phyloP scores from a whole-genome alignment of 1,284 basidiomycete genomes.

The Puccinia hordei region DNA sequence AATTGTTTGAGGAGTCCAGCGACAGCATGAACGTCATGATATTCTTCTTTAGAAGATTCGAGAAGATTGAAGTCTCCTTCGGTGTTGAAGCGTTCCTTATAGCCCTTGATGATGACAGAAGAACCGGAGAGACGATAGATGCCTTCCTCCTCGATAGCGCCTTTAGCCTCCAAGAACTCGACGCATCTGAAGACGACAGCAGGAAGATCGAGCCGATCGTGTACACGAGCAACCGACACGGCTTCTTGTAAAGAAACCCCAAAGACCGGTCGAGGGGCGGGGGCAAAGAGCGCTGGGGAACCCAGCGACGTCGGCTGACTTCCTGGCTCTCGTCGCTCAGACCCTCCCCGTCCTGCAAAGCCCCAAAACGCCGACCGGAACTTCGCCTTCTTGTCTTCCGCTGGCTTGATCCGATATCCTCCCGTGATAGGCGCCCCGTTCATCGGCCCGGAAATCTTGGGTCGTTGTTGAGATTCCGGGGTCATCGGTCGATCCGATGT shows the following conservation, averaged over 20 bases:
- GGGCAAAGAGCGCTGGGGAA: slow-evolving; percentile 63
- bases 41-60: slow-evolving; percentile 70
- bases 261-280: slow-evolving; percentile 76
- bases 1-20: slow-evolving; percentile 87
- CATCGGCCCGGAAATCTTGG: slow-evolving; percentile 85
- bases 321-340: not conserved
- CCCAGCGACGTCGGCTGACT: no score
- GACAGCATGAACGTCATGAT: slow-evolving; percentile 92
- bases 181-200: slow-evolving; percentile 87
- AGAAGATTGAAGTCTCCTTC: slow-evolving; percentile 90
- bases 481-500: slow-evolving; percentile 66
- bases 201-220: slow-evolving; percentile 72
- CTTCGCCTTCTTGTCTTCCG: slow-evolving; percentile 53
- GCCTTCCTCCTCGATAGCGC: slow-evolving; percentile 93
- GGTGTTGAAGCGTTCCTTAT: slow-evolving; percentile 89
- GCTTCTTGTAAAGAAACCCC: slow-evolving; percentile 84
- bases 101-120: slow-evolving; percentile 86
- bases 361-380: slow-evolving; percentile 49
- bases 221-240: slow-evolving; percentile 79
- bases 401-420: slow-evolving; percentile 75
- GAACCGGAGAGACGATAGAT: slow-evolving; percentile 93
- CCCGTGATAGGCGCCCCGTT: slow-evolving; percentile 80
- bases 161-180: slow-evolving; percentile 70
- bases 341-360: slow-evolving; percentile 21
- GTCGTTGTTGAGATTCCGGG: slow-evolving; percentile 60